Evolutionary conservation across 1,284 basidiomycete species (phyloP).

Genomic region (Apiotrichum akiyoshidainum): DNA sequence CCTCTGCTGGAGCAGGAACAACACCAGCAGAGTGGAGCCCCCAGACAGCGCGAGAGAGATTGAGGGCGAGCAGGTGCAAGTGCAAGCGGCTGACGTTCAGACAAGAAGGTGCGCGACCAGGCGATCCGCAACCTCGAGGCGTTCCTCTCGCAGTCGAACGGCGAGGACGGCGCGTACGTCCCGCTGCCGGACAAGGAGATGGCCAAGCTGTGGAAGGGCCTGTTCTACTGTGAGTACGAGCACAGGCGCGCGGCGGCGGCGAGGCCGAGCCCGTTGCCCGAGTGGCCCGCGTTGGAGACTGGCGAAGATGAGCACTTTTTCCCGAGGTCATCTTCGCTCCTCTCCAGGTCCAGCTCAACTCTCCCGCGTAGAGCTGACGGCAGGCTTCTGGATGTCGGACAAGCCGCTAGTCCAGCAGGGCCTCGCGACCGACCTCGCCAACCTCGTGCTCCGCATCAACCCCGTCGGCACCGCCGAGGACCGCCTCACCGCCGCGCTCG

Average conservation of each 20-base stretch:
- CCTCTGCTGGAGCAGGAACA: no score
- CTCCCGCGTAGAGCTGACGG: background rate
- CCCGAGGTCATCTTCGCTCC: no score
- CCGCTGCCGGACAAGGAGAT: conserved; percentile 67
- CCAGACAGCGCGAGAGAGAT: no score
- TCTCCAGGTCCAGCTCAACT: no score
- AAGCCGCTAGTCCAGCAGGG: conserved; percentile 95
- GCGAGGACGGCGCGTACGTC: conserved; percentile 36
- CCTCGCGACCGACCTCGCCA: conserved; percentile 78
- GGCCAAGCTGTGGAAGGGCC: conserved; percentile 92
- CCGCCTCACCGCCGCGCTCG: conserved; percentile 58
- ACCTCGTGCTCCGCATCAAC: conserved; percentile 69
- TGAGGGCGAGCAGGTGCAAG: no score
- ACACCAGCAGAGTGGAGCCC: no score
- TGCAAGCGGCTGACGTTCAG: conserved; percentile 46
- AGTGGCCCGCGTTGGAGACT: no score
- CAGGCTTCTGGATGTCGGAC: conserved; percentile 99
- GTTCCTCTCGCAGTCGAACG: conserved; percentile 68
- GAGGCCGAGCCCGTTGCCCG: no score
- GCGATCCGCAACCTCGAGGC: conserved; percentile 72
- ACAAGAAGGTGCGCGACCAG: conserved; percentile 84
- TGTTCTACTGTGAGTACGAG: conserved; percentile 79
- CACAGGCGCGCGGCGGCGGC: background rate
- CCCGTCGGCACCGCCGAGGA: conserved; percentile 31
- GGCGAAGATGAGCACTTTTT: no score